phyloP scores from a whole-genome alignment of 2,329 filamentous ascomycete genomes.

The Ceratocystis cacaofunesta region DNA sequence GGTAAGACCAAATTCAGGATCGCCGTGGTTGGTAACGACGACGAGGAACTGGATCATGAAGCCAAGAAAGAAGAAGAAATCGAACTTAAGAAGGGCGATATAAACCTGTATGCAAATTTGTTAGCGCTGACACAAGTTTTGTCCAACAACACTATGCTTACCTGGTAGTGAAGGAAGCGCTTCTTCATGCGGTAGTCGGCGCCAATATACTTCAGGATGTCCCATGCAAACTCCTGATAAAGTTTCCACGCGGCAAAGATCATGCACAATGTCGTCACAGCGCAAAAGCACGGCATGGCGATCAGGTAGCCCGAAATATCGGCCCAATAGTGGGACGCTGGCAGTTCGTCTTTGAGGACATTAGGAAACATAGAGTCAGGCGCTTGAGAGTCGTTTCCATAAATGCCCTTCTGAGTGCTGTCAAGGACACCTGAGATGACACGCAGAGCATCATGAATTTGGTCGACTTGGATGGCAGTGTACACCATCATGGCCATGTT shows the following conservation, averaged over 20 bases:
- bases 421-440: constrained; percentile 13
- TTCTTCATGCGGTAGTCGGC: constrained; percentile 95
- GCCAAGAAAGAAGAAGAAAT: constrained; percentile 99
- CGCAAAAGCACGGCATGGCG: constrained; percentile 74
- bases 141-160: constrained; percentile 28
- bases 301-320: constrained; percentile 63
- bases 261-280: constrained; percentile 57
- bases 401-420: constrained; percentile 8
- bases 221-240: constrained; percentile 98
- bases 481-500: constrained; percentile 88
- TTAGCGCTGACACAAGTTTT: not conserved
- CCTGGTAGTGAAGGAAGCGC: constrained; percentile 91
- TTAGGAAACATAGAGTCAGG: constrained; percentile 29
- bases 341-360: constrained; percentile 29
- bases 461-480: constrained; percentile 80
- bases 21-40: constrained; percentile 56
- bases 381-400: not conserved
- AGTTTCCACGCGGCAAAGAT: constrained; percentile 78
- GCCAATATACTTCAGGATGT: constrained; percentile 97
- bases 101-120: constrained; percentile 52
- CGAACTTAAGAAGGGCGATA: constrained; percentile 93
- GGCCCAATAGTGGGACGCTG: constrained; percentile 42
- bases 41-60: constrained; percentile 98
- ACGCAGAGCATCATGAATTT: constrained; percentile 61
- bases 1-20: constrained; percentile 71